A percentile compares a stretch with the other conserved stretches of the same genome.
Conservation (phyloP, 2,329 filamentous ascomycete genomes). For the Trichoderma asperellum region DNA sequence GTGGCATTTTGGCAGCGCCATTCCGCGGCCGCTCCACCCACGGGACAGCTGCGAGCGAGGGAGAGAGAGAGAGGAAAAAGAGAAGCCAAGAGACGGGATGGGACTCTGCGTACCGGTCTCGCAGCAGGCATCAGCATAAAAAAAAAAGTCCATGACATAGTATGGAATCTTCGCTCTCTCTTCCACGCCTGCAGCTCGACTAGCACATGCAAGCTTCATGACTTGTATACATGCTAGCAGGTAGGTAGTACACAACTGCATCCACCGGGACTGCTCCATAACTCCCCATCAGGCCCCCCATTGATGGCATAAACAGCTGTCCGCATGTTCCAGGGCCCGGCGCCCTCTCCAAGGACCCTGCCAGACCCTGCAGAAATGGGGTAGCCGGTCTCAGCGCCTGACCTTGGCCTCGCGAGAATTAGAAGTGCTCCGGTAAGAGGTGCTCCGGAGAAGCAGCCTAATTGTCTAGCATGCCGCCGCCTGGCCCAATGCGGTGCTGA, state of each 20-base stretch:
- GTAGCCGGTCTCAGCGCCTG: background rate
- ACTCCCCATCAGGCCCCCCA: background rate
- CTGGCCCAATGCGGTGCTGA: background rate
- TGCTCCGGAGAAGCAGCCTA: background rate
- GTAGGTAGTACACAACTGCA: background rate
- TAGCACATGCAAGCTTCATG: background rate
- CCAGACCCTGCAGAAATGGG: constrained; percentile 11
- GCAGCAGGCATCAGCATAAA: background rate
- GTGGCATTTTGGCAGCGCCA: background rate
- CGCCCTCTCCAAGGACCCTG: constrained; percentile 7
- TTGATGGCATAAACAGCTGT: background rate
- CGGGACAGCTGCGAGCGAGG: background rate
- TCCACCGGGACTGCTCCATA: background rate
- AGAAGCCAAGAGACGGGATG: background rate
- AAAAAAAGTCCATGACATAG: background rate
- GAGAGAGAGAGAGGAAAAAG: background rate
- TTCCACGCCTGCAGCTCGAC: background rate
- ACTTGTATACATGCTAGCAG: background rate
- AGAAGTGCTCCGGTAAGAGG: background rate
- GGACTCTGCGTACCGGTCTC: background rate
- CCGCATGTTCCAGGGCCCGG: background rate
- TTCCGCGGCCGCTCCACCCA: background rate
- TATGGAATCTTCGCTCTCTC: constrained; percentile 13
- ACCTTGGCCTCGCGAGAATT: constrained; percentile 2
- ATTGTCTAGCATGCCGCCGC: constrained; percentile 1